phyloP scores from a whole-genome alignment of 345 rosid genomes.

The Murraya paniculata region DNA sequence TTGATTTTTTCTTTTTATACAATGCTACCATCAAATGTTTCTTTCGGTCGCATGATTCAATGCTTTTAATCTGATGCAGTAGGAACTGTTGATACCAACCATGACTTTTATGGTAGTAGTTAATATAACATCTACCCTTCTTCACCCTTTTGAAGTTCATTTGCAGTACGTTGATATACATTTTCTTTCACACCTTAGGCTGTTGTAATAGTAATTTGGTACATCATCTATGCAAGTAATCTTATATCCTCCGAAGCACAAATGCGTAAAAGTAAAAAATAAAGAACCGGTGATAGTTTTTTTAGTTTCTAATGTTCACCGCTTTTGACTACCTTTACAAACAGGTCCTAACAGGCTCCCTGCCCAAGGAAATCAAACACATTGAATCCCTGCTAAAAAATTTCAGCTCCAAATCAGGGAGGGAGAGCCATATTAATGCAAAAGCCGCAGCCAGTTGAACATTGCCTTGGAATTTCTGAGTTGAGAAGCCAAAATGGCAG shows the following conservation, averaged over 20 bases:
- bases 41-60: background rate
- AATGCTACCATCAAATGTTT: background rate
- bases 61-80: background rate
- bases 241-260: background rate
- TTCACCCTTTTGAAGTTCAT: background rate
- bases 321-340: background rate
- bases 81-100: background rate
- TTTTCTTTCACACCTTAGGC: background rate
- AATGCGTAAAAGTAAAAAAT: background rate
- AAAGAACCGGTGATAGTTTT: background rate
- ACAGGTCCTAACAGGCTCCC: conserved; percentile 90
- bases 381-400: conserved; percentile 67
- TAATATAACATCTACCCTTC: background rate
- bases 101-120: background rate
- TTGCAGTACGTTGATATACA: background rate
- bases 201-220: background rate
- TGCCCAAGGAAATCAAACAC: conserved; percentile 91
- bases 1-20: background rate
- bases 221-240: background rate
- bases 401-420: conserved; percentile 30
- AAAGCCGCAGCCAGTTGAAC: conserved; percentile 17
- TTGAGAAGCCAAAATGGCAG: background rate
- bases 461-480: background rate
- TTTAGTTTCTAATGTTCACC: background rate
- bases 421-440: background rate